Percentiles rank a stretch among this genome's conserved stretches.
Evolutionary conservation across 306 rosid species (phyloP).

Genomic region (Carpinus viminea): DNA sequence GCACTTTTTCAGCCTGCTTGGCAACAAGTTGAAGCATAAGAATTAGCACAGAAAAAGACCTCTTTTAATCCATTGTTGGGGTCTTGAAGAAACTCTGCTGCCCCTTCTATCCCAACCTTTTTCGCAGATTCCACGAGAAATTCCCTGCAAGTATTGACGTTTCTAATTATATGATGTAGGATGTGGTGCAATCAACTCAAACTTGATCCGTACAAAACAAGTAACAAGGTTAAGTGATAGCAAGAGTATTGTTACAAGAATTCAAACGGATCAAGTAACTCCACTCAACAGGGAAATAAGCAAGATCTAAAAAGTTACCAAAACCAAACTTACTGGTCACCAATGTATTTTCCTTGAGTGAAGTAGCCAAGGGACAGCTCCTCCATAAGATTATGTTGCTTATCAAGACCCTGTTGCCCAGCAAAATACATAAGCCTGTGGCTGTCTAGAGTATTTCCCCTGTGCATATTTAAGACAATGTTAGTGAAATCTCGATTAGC

Average conservation of each 20-base stretch:
- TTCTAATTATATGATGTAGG: constrained; percentile 17
- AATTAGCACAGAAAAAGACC: constrained; percentile 42
- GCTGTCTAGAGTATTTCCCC: constrained; percentile 92
- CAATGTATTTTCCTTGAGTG: constrained; percentile 82
- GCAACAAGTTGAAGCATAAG: constrained; percentile 9
- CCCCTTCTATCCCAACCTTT: constrained; percentile 75
- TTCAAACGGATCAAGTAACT: too few relatives aligned
- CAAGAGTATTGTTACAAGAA: background rate
- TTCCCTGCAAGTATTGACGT: constrained; percentile 48
- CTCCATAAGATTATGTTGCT: constrained; percentile 83
- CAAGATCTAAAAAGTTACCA: background rate
- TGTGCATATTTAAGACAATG: constrained; percentile 40
- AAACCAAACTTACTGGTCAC: constrained; percentile 60
- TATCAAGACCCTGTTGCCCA: constrained; percentile 62
- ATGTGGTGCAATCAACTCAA: background rate
- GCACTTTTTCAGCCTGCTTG: background rate
- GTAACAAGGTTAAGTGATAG: background rate
- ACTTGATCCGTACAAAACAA: background rate
- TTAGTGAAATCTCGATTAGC: constrained; percentile 18
- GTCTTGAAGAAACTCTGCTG: constrained; percentile 77
- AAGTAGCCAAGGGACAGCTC: constrained; percentile 78
- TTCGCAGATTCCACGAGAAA: constrained; percentile 80
- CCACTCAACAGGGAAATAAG: too few relatives aligned
- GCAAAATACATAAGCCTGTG: constrained; percentile 84
- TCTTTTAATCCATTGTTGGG: constrained; percentile 75